Percentiles rank a stretch among this genome's conserved stretches.
Evolutionary conservation across 805 yeast genomes (phyloP).

Genomic region (Saccharomycopsis schoenii): DNA sequence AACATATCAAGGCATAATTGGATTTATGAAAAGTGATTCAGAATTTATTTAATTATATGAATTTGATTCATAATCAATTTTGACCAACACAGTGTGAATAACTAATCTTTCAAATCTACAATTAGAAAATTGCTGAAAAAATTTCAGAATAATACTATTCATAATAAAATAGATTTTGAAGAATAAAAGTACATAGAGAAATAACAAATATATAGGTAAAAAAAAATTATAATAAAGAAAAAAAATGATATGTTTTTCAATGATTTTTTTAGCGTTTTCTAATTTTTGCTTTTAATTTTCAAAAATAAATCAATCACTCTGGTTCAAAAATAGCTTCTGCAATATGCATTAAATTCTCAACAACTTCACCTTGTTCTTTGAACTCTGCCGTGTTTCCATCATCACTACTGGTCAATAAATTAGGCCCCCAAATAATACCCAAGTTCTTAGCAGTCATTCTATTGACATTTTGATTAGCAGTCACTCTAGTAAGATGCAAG

Average conservation of each 20-base stretch:
- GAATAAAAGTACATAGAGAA: neutral
- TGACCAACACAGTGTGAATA: too few species aligned
- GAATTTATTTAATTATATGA: too few species aligned
- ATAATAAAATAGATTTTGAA: neutral
- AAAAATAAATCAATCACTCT: constrained; percentile 24
- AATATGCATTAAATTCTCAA: constrained; percentile 76
- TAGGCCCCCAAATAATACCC: constrained; percentile 94
- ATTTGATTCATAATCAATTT: too few species aligned
- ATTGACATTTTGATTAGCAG: constrained; percentile 49
- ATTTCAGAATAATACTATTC: neutral
- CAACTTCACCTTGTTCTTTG: constrained; percentile 56
- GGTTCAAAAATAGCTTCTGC: constrained; percentile 76
- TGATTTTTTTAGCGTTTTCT: neutral
- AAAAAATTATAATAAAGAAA: neutral
- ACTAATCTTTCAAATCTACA: too few species aligned
- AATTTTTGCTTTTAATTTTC: neutral
- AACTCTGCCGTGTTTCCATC: constrained; percentile 41
- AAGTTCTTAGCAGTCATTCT: constrained; percentile 77
- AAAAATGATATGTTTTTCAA: neutral
- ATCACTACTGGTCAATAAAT: constrained; percentile 59
- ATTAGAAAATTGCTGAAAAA: too few species aligned
- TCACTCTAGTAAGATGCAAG: constrained; percentile 75
- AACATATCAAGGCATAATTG: too few species aligned
- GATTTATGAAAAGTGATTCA: too few species aligned
- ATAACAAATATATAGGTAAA: neutral